Conservation (phyloP, 441 rosid genomes). For the Kokia cookei region DNA sequence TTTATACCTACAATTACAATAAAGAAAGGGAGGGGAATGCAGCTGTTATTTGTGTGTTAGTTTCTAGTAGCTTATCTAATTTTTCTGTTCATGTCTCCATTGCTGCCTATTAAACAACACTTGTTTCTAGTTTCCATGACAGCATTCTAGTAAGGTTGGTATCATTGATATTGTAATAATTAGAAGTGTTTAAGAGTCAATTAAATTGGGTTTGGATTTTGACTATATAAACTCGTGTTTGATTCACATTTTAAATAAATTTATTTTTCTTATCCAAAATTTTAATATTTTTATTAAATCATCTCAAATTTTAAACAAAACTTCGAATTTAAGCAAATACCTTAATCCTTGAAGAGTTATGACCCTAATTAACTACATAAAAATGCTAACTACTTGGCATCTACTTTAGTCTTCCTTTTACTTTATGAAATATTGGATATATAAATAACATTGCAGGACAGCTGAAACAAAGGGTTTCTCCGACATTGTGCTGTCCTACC, state of each 20-base stretch:
- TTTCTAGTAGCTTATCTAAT: constrained; percentile 1
- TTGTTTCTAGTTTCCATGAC: constrained; percentile 22
- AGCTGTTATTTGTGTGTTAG: constrained; percentile 1
- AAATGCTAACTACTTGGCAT: not conserved
- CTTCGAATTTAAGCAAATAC: no score
- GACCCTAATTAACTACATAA: not conserved
- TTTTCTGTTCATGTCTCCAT: constrained; percentile 16
- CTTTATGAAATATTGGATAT: not conserved
- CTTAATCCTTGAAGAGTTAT: no score
- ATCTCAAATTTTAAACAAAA: not conserved
- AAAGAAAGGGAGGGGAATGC: constrained; percentile 8
- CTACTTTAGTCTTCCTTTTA: not conserved
- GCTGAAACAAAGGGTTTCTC: no score
- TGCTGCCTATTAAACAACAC: constrained; percentile 9
- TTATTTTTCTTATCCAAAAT: no score
- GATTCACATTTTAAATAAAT: rapidly evolving
- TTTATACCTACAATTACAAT: not conserved
- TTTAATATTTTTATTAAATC: no score
- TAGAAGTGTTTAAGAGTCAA: no score
- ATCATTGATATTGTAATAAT: no score
- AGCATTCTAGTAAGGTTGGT: constrained; percentile 6
- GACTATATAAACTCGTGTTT: no score
- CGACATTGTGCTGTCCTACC: no score
- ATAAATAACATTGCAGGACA: not conserved
- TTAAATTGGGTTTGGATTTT: rapidly evolving